A percentile compares a stretch with the other conserved stretches of the same genome.
These are phyloP conservation scores for Pilaira anomala DNA, from an alignment of 192 early-diverging fungal species.

Conservation along the genomic window DNA sequence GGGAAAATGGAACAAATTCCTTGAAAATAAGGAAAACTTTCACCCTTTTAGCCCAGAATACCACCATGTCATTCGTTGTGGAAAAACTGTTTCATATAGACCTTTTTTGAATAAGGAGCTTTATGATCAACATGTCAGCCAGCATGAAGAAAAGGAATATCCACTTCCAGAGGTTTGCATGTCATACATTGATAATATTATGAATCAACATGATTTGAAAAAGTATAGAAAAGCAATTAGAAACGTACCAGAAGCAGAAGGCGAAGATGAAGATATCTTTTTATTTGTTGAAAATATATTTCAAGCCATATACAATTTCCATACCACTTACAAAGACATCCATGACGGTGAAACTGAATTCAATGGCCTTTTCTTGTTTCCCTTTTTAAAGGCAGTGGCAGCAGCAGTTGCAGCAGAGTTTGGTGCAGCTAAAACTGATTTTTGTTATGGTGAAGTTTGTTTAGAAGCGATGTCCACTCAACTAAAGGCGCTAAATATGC, in stretches of 20 bases:
- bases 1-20: conserved; percentile 5
- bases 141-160: neutral
- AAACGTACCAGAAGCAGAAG: neutral
- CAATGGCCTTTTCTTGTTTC: neutral
- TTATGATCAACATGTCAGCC: neutral
- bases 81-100: neutral
- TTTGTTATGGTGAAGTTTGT: conserved; percentile 1
- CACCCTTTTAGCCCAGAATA: neutral
- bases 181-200: conserved; percentile 1
- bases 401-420: neutral
- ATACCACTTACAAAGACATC: neutral
- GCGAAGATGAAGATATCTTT: conserved; percentile 5
- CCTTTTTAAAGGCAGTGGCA: neutral
- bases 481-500: neutral
- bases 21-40: neutral
- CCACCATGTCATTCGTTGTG: conserved; percentile 3
- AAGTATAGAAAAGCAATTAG: neutral
- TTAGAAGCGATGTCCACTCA: neutral
- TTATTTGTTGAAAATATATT: neutral
- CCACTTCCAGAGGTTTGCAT: neutral
- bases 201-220: conserved; percentile 3
- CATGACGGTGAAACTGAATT: neutral
- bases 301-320: neutral
- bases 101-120: neutral
- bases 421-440: neutral